Percentiles rank a stretch among this genome's conserved stretches.
Conservation (phyloP, 805 yeast genomes). For the Yarrowia divulgata region DNA sequence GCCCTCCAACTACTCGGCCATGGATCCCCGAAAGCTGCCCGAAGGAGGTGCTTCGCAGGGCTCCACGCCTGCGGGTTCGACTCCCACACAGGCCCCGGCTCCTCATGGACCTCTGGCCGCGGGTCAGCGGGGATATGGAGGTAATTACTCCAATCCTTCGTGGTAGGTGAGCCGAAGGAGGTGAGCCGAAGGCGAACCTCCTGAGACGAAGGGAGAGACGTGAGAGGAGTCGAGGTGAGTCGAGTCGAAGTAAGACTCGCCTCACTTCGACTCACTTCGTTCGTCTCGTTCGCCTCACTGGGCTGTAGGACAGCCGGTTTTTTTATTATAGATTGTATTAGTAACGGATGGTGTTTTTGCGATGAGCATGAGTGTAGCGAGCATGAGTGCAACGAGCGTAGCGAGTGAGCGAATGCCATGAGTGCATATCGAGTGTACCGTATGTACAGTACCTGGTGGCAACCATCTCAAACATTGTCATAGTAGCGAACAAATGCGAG, state of each 20-base stretch:
- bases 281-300: too few relatives aligned
- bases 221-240: too few relatives aligned
- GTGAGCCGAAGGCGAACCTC: too few relatives aligned
- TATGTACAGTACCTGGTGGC: too few relatives aligned
- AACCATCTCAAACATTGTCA: too few relatives aligned
- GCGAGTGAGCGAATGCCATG: not conserved
- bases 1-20: slow-evolving; percentile 37
- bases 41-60: slow-evolving; percentile 19
- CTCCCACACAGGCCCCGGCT: slow-evolving; percentile 34
- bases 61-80: slow-evolving; percentile 24
- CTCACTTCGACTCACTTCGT: too few relatives aligned
- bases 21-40: slow-evolving; percentile 40
- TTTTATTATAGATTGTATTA: slow-evolving; percentile 38
- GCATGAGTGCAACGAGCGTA: not conserved
- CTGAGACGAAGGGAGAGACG: too few relatives aligned
- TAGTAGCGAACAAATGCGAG: too few relatives aligned
- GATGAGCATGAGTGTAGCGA: not conserved
- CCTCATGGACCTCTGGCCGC: slow-evolving; percentile 33
- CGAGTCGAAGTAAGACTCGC: too few relatives aligned
- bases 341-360: slow-evolving; percentile 29
- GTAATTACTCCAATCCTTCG: slow-evolving; percentile 29
- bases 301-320: slow-evolving; percentile 8
- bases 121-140: slow-evolving; percentile 14
- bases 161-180: too few relatives aligned
- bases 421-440: too few relatives aligned